These are phyloP conservation scores for Polysphondylium violaceum DNA, from an alignment of 78 protist species.

Conservation along the genomic window DNA sequence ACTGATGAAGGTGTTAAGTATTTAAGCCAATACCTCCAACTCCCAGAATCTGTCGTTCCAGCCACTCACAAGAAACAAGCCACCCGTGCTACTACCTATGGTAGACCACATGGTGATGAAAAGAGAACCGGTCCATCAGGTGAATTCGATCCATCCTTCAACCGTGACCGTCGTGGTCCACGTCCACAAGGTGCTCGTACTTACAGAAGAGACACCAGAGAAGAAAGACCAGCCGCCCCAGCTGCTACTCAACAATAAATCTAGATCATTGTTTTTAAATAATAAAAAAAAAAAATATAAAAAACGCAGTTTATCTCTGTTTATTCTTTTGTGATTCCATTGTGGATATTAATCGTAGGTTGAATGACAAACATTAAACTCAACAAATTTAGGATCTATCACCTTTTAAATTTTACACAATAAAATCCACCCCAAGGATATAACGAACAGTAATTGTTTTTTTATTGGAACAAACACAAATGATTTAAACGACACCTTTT, in stretches of 20 bases:
- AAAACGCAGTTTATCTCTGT: neutral
- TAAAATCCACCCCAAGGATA: too few relatives aligned
- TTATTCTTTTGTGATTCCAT: too few relatives aligned
- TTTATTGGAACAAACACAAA: too few relatives aligned
- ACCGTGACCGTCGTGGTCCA: slow-evolving; percentile 14
- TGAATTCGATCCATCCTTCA: slow-evolving; percentile 72
- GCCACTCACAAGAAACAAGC: slow-evolving; percentile 90
- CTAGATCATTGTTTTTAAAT: neutral
- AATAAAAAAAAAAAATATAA: neutral
- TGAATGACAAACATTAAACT: too few relatives aligned
- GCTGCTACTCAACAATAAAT: neutral
- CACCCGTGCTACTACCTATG: neutral
- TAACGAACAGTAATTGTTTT: too few relatives aligned
- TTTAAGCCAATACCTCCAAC: slow-evolving; percentile 93
- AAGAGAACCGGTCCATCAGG: slow-evolving; percentile 78
- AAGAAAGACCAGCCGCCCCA: neutral
- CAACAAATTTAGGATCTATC: too few relatives aligned
- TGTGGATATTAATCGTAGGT: neutral
- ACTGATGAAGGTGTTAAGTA: slow-evolving; percentile 95
- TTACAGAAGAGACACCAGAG: slow-evolving; percentile 1
- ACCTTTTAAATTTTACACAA: too few relatives aligned
- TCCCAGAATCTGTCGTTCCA: slow-evolving; percentile 95
- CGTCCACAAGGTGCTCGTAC: neutral
- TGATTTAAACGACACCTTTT: too few relatives aligned
- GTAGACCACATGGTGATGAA: slow-evolving; percentile 36